Conservation (phyloP, 164 flowering plant genomes). For the Malania oleifera region DNA sequence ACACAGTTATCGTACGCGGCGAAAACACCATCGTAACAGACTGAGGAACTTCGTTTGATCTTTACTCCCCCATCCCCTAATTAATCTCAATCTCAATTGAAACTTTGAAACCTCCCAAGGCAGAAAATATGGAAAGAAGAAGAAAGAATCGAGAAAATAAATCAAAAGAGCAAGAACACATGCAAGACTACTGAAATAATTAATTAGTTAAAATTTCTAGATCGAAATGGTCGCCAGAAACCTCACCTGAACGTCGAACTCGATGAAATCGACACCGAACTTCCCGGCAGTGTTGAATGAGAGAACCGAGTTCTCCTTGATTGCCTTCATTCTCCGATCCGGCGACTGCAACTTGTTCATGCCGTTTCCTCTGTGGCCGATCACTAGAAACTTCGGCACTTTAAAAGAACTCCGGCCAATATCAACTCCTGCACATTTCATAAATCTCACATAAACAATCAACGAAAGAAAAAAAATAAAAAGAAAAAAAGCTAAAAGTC, state of each 20-base stretch:
- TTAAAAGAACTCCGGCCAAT: conserved; percentile 12
- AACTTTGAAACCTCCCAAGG: too few relatives aligned
- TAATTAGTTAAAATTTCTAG: too few relatives aligned
- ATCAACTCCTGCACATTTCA: conserved; percentile 16
- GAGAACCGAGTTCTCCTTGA: conserved; percentile 70
- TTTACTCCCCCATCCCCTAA: too few relatives aligned
- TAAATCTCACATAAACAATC: too few relatives aligned
- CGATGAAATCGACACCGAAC: conserved; percentile 58
- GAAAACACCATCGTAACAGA: too few relatives aligned
- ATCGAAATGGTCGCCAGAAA: too few relatives aligned
- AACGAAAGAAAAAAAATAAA: background rate
- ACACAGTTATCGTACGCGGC: too few relatives aligned
- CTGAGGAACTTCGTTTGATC: too few relatives aligned
- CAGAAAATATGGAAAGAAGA: background rate
- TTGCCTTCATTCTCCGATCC: conserved; percentile 54
- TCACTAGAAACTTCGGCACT: conserved; percentile 44
- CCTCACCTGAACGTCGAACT: conserved; percentile 86
- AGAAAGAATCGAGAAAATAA: background rate
- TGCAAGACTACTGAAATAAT: background rate
- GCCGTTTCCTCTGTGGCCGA: conserved; percentile 86
- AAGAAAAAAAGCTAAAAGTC: background rate
- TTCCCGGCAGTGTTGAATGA: conserved; percentile 68
- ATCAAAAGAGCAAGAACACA: background rate
- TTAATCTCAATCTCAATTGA: too few relatives aligned
- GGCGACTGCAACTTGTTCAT: conserved; percentile 68